Evolutionary conservation across 352 stramenopile species (phyloP).

Genomic region (Phytopythium ostracodes): DNA sequence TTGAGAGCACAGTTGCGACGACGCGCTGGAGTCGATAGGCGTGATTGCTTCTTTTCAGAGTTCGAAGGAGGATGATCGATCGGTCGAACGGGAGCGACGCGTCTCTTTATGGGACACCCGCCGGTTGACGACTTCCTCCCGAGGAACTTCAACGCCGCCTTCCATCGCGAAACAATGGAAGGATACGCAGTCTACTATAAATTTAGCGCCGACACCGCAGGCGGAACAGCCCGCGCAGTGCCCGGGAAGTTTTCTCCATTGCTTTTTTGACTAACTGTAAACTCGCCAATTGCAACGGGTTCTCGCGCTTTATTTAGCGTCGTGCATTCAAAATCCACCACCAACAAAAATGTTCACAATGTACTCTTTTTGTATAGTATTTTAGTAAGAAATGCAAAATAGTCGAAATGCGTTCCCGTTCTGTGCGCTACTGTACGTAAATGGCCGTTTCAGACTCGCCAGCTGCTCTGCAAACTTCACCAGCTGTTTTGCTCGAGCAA

Average conservation of each 20-base stretch:
- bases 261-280: no score
- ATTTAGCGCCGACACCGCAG: no score
- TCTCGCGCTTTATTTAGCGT: neutral
- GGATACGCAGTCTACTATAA: neutral
- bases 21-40: neutral
- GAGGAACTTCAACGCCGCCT: neutral
- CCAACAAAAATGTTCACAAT: no score
- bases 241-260: neutral
- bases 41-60: neutral
- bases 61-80: neutral
- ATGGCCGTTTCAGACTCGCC: neutral
- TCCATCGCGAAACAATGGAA: neutral
- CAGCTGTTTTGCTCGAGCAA: conserved; percentile 1
- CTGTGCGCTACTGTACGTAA: neutral
- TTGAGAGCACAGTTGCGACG: neutral
- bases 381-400: neutral
- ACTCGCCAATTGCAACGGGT: no score
- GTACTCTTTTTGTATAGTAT: neutral
- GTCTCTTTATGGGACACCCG: neutral
- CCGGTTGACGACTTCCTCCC: no score
- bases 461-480: neutral
- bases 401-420: neutral
- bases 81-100: neutral
- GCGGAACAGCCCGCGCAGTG: neutral
- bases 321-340: neutral